Base-by-base conservation (phyloP, 2,329 filamentous ascomycete species). In the Claviceps quebecensis region DNA sequence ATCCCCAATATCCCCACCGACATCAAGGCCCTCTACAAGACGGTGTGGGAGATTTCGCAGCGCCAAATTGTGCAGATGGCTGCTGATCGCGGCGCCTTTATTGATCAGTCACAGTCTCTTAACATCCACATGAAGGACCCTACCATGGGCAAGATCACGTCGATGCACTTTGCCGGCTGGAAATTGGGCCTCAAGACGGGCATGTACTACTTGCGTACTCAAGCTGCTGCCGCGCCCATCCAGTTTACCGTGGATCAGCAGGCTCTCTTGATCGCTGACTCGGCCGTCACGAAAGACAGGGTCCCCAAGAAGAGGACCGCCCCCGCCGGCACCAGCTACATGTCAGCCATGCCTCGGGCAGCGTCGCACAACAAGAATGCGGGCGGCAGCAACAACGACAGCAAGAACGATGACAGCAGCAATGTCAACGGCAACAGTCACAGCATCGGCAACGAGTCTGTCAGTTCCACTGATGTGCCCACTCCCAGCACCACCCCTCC, bases 51-150 rank as follows among this genome's bases (percentile, higher is more conserved):
- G 68, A 96, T 98, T 63, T 95, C 88, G 19, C 93, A 98, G 74
- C 86, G 89, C 57, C 87, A 83, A 45, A 90, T 98, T 59, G 82
- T 98, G 44, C 88, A 97, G 74, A 97, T 98, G 90, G 87, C 93
- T 52, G 93, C 93, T 50, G 93, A 98, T 68, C 91, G 93, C 69
- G 93, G 93, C 71, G 93, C 93, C 53, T 98, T 93, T 72, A 97
- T 98, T 64, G 93, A 98, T 67, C 93, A 98, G 77, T 96, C 90
- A 48, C 93, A 98, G 71, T 97, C 91, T 13, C 83, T 98, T 61
- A 98, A 98, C 78, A 97, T 98, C 60, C 93, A 98, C 77, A 89
- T 98, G 84, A 95, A 94, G 71, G 91, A 97, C 64, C 93, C 93
- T 43, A 95, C 90, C 49, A 97, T 98, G 91, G 93, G 93, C 72